Percentiles rank a stretch among this genome's conserved stretches.
phyloP scores from a whole-genome alignment of 352 stramenopile genomes.

The Globisporangium uncinulatum region DNA sequence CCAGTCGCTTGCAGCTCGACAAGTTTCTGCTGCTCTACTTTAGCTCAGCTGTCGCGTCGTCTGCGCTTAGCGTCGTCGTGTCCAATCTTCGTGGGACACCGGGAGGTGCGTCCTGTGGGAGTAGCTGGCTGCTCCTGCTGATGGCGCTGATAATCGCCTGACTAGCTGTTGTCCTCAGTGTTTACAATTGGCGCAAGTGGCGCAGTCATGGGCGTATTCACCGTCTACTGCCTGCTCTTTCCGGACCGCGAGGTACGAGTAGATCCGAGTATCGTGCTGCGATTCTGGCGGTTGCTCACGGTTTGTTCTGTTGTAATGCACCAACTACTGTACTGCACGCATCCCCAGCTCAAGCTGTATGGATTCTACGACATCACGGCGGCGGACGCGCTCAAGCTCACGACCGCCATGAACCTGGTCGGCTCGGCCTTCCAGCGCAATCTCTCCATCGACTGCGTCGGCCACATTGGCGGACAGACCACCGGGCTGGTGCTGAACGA shows the following conservation, averaged over 20 bases:
- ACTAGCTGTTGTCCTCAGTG: slow-evolving; percentile 5
- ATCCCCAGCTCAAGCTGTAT: slow-evolving; percentile 47
- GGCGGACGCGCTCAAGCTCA: slow-evolving; percentile 57
- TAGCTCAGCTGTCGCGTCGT: slow-evolving; percentile 64
- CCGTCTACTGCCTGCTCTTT: slow-evolving; percentile 68
- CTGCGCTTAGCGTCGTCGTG: slow-evolving; percentile 54
- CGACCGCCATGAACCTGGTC: slow-evolving; percentile 52
- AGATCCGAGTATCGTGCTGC: not conserved
- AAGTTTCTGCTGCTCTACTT: slow-evolving; percentile 71
- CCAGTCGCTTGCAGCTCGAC: slow-evolving; percentile 37
- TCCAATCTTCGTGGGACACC: slow-evolving; percentile 58
- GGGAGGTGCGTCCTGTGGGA: slow-evolving; percentile 10
- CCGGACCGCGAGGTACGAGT: slow-evolving; percentile 50
- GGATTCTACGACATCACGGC: slow-evolving; percentile 57
- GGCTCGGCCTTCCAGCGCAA: slow-evolving; percentile 55
- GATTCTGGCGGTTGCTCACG: not conserved
- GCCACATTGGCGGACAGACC: slow-evolving; percentile 64
- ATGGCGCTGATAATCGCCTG: no score
- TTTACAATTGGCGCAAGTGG: slow-evolving; percentile 80
- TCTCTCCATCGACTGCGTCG: slow-evolving; percentile 65
- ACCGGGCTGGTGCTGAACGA: slow-evolving; percentile 50
- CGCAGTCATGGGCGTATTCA: slow-evolving; percentile 76
- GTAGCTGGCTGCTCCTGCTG: no score
- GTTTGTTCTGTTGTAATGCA: not conserved
- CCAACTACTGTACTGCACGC: slow-evolving; percentile 2